Conservation (phyloP, 345 rosid genomes). For the Murraya koenigii region DNA sequence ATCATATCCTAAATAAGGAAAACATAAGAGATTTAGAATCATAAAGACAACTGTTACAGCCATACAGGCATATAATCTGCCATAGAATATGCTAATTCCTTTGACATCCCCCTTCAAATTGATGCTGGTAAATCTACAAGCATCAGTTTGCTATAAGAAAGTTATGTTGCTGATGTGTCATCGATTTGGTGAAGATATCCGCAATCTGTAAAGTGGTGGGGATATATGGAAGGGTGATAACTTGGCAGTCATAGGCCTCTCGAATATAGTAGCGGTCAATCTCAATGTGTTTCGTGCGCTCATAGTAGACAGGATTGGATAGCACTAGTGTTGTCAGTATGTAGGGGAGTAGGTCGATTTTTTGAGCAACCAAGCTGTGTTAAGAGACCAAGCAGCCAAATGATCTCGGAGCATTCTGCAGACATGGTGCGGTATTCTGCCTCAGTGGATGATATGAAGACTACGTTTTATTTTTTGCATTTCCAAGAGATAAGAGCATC, state of each 20-base stretch:
- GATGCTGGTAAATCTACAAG: not conserved
- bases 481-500: not conserved
- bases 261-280: not conserved
- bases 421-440: not conserved
- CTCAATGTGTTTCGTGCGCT: conserved; percentile 2
- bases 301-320: conserved; percentile 9
- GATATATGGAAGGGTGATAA: not conserved
- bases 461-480: not conserved
- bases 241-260: not conserved
- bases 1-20: too few species aligned
- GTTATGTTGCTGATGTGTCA: not conserved
- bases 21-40: too few species aligned
- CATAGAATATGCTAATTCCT: not conserved
- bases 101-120: not conserved
- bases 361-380: not conserved
- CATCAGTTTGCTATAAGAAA: not conserved
- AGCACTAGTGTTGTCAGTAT: conserved; percentile 4
- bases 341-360: not conserved
- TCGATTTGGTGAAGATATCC: not conserved
- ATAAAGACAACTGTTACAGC: too few species aligned
- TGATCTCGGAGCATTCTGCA: not conserved
- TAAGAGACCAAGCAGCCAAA: not conserved
- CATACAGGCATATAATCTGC: not conserved
- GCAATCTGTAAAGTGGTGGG: not conserved
- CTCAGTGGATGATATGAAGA: not conserved